Evolutionary conservation across 257 asterid species (phyloP), one percentile per base, ranked within the genome.

Genomic region (Fraxinus americana): DNA sequence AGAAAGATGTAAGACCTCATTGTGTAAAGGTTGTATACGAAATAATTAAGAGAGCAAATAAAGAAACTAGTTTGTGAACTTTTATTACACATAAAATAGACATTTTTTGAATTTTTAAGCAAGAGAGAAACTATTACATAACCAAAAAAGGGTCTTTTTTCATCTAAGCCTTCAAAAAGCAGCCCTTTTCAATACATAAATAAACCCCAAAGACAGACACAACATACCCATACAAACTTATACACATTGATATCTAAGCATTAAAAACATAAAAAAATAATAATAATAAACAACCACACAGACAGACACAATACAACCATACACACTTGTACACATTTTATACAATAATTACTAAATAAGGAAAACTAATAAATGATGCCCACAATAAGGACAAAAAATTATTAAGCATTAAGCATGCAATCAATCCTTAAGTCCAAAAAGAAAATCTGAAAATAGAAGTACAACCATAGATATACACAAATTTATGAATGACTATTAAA

Each of bases 351-450:
- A 21, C 27, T 23, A 61, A 61, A 8, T 25, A 32, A 25, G 68
- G 34, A 8, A 61, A 61, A 17, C 2, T 6, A 23, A 61, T 61
- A 63, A 25, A 63, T 63, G 69, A 25, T 63, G 34, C 69, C 34
- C 17, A 21, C 69, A 25, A 63, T 10, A 63, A 63, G 25, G 69
- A 25, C 11, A 9, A 23, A 25, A 63, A 25, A 1, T 63, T 63
- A 23, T 63, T 10, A 8, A 63, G 69, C 69, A 63, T 63, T 63
- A 27, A 25, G 0, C 35, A 63, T 23, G 34, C 27, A 23, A 63
- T 59, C 74, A 74, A 77, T 23, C 45, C 32, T 67, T 27, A 72
- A 43, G 71, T 21, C 17, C 66, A 68, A 75, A 75, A 45, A 3
- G 43, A 19, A 19, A 39, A 57, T 57, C 66, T 57, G 9, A 6